Conservation (phyloP, 1,284 basidiomycete genomes). For the Irpex lacteus region DNA sequence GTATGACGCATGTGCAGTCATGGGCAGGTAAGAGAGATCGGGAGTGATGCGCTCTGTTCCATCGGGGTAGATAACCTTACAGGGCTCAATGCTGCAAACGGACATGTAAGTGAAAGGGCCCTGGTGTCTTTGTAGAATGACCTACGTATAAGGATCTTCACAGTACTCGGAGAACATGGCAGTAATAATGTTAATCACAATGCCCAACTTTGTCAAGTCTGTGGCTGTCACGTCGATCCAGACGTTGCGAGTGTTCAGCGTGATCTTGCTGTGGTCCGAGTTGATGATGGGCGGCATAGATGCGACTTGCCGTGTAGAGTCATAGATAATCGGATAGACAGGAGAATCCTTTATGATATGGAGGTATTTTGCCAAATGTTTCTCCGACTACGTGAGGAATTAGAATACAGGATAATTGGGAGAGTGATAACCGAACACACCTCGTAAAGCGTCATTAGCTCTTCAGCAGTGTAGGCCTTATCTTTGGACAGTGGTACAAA, state of each 20-base stretch:
- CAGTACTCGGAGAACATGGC: slow-evolving; percentile 99
- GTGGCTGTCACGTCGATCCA: slow-evolving; percentile 98
- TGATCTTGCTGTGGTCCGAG: slow-evolving; percentile 97
- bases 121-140: slow-evolving; percentile 9
- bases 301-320: slow-evolving; percentile 80
- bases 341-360: slow-evolving; percentile 94
- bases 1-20: slow-evolving; percentile 83
- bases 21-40: slow-evolving; percentile 70
- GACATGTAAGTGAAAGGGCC: slow-evolving; percentile 6
- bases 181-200: slow-evolving; percentile 92
- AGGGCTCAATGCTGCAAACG: slow-evolving; percentile 78
- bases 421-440: slow-evolving; percentile 36
- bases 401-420: too few relatives aligned
- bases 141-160: slow-evolving; percentile 86
- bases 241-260: slow-evolving; percentile 89
- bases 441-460: slow-evolving; percentile 91
- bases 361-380: slow-evolving; percentile 87
- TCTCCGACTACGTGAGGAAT: slow-evolving; percentile 64
- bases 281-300: slow-evolving; percentile 99
- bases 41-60: slow-evolving; percentile 80
- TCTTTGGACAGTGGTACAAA: slow-evolving; percentile 85
- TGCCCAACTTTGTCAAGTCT: slow-evolving; percentile 95
- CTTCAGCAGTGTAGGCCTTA: slow-evolving; percentile 73
- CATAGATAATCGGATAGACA: slow-evolving; percentile 98
- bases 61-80: slow-evolving; percentile 77